These are phyloP conservation scores for Epichloe hybrida DNA, from an alignment of 2,329 filamentous ascomycete genomes.

Conservation along the genomic window DNA sequence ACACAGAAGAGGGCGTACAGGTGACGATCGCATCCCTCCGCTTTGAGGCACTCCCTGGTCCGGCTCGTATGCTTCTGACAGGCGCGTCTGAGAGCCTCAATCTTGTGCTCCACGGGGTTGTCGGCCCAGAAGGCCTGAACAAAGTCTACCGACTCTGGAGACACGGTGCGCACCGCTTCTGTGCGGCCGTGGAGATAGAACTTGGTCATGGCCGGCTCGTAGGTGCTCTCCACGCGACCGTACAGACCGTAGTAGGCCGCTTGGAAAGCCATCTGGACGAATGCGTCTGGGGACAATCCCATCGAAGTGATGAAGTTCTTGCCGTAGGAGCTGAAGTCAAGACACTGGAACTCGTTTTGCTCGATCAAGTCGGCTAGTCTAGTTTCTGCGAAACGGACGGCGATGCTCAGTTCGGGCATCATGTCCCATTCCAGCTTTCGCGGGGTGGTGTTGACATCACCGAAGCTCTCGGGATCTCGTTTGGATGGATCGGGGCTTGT, in stretches of 20 bases:
- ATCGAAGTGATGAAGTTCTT: slow-evolving; percentile 97
- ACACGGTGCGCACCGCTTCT: slow-evolving; percentile 81
- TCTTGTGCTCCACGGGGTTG: slow-evolving; percentile 66
- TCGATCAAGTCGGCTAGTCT: slow-evolving; percentile 86
- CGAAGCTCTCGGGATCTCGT: slow-evolving; percentile 79
- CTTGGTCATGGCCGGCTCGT: slow-evolving; percentile 98
- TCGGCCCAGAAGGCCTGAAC: slow-evolving; percentile 93
- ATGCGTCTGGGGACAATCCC: slow-evolving; percentile 94
- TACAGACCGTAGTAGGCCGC: slow-evolving; percentile 96
- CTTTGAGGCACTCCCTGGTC: slow-evolving; percentile 79
- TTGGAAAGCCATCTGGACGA: slow-evolving; percentile 98
- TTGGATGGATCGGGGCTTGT: slow-evolving; percentile 86
- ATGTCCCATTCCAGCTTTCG: slow-evolving; percentile 98
- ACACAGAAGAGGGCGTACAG: slow-evolving; percentile 88
- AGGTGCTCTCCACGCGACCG: slow-evolving; percentile 84
- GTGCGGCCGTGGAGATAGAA: slow-evolving; percentile 85
- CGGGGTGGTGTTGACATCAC: slow-evolving; percentile 83
- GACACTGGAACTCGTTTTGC: slow-evolving; percentile 88
- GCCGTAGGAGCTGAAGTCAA: slow-evolving; percentile 80
- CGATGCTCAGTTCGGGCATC: slow-evolving; percentile 79
- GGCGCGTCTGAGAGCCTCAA: slow-evolving; percentile 72
- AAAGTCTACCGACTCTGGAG: slow-evolving; percentile 72
- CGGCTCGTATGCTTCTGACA: slow-evolving; percentile 68
- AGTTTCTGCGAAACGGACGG: slow-evolving; percentile 89
- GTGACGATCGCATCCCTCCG: slow-evolving; percentile 81